Evolutionary conservation across 2,329 filamentous ascomycete species (phyloP), one percentile per base, ranked within the genome.

Genomic region (Rhinocladiella mackenziei): DNA sequence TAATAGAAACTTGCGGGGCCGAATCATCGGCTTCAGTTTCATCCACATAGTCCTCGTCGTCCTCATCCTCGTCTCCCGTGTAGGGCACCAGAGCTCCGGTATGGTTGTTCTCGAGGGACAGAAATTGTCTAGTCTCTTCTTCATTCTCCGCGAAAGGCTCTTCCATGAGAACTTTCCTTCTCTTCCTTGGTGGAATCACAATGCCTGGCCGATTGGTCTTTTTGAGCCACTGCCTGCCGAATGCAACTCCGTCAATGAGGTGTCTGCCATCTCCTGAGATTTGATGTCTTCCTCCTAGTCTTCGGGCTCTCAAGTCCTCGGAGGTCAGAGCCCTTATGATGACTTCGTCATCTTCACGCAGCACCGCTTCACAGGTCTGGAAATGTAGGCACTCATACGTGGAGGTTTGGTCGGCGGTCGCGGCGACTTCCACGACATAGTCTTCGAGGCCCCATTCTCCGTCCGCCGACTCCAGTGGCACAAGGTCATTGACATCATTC

Each of bases 311-410:
- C 6, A 92, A 66, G 61, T 97, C 91, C 31, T 82, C 77, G 17
- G 78, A 81, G 42, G 84, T 74, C 26, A 96, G 76, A 8, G 87
- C 81, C 37, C 88, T 84, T 54, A 96, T 89, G 37, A 85, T 89
- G 43, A 96, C 78, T 63, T 89, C 80, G 58, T 96, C 89, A 42
- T 92, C 88, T 39, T 91, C 83, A 55, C 86, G 84, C 45, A 95
- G 70, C 7, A 92, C 71, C 32, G 76, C 75, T 10, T 73, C 71
- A 4, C 94, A 75, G 14, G 77, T 73, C 61, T 87, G 83, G 58
- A 87, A 97, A 67, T 96, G 91, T 44, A 96, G 67, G 57, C 87
- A 92, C 66, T 97, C 91, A 55, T 86, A 96, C 33, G 77, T 80
- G 13, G 66, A 70, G 17, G 32, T 5, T 31, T 44, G 45, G 22